Base-by-base conservation (phyloP, 1,139 yeast genomes). In the Yamadazyma buinensis region DNA sequence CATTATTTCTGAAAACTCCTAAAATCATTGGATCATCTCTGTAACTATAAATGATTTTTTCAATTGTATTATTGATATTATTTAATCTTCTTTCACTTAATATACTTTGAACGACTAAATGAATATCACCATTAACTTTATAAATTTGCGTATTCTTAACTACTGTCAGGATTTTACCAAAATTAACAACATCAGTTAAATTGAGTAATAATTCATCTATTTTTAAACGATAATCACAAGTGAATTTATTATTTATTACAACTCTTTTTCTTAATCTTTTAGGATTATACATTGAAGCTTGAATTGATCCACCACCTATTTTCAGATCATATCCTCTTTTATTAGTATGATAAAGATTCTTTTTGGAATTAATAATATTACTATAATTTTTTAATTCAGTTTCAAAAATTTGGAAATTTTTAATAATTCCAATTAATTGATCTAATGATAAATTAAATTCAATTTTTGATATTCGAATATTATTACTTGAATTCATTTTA, bases 131-230 rank as follows among this genome's bases (percentile, higher is more conserved):
- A 14, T 57, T 61, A 6, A 55, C 52, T n/a, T 57, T 43, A 32
- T 65, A 59, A 2, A 70, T 13, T 1, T 61, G 43, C 13, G 64
- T 40, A 7, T 59, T 48, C 1, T 47, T 40, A 0, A 67, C 26
- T 1, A 33, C 32, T 0, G 63, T 50, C 0, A 43, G 37, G 4
- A 80, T 15, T 31, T 58, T 61, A 0, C 86, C 87, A 56, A 81
- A 77, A 4, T 21, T 24, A 10, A n/a, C 14, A 4, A 32, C 13
- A 9, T 26, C 11, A 4, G 21, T 20, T 1, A 77, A 26, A 1
- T 47, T 47, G 3, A 67, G 35, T 0, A 51, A 43, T 1, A 66
- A 26, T 2, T 47, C 48, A 24, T 54, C 53, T 8, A 66, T 30
- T 5, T 39, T 29, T 1, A 61, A n/a, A 23, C 57, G 48, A 34